Percentiles rank a stretch among this genome's conserved stretches.
Conservation (phyloP, 805 yeast species). For the Yamadazyma nakazawae region DNA sequence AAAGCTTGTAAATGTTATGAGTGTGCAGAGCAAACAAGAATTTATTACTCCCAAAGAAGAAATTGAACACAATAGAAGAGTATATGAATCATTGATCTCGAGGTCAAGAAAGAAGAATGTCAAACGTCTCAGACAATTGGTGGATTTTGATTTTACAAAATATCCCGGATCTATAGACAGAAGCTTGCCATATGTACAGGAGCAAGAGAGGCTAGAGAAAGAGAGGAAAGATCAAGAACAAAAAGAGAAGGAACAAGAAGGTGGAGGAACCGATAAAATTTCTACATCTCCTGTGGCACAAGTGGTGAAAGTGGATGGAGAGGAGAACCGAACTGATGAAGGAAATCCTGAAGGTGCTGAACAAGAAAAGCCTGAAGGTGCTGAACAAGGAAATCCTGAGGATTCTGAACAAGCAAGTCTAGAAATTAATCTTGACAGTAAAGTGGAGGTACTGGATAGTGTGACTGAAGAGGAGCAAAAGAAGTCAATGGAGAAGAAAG, state of each 20-base stretch:
- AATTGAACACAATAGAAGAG: conserved; percentile 44
- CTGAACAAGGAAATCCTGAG: too few relatives aligned
- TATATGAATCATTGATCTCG: conserved; percentile 27
- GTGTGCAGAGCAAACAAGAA: conserved; percentile 47
- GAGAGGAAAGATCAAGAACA: not conserved
- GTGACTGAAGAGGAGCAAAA: not conserved
- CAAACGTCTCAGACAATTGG: conserved; percentile 39
- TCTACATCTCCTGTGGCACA: not conserved
- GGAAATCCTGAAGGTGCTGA: too few relatives aligned
- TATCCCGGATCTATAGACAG: conserved; percentile 33
- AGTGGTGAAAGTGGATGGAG: not conserved
- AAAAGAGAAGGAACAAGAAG: conserved; percentile 13
- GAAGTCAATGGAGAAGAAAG: not conserved
- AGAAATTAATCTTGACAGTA: too few relatives aligned
- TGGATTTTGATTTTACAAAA: conserved; percentile 26
- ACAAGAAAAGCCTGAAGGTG: too few relatives aligned
- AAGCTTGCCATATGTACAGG: conserved; percentile 24
- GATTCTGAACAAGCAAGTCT: too few relatives aligned
- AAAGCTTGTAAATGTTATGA: conserved; percentile 56
- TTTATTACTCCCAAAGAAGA: conserved; percentile 65
- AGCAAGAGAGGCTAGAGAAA: conserved; percentile 10
- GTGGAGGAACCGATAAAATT: not conserved
- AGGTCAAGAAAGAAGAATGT: conserved; percentile 44
- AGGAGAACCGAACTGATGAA: too few relatives aligned
- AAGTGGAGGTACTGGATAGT: too few relatives aligned